A percentile compares a stretch with the other conserved stretches of the same genome.
phyloP scores from a whole-genome alignment of 495 filamentous ascomycete species.

The Bacidia gigantensis region DNA sequence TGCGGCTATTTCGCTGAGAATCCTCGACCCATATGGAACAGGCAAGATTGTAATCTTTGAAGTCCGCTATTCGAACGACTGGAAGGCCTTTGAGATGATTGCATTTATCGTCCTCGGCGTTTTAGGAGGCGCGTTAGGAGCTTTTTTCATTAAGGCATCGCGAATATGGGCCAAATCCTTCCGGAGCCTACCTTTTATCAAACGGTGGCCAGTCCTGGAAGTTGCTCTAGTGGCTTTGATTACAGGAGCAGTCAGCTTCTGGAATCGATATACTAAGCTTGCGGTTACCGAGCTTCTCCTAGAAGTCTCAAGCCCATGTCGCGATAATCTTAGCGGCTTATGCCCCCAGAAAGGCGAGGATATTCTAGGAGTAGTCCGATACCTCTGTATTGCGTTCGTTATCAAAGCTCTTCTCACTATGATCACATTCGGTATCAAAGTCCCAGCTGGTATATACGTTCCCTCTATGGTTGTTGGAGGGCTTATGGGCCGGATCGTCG shows the following conservation, averaged over 20 bases:
- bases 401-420: constrained; percentile 81
- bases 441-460: constrained; percentile 92
- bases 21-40: constrained; percentile 90
- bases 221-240: constrained; percentile 75
- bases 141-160: constrained; percentile 93
- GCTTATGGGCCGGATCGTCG: constrained; percentile 77
- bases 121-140: constrained; percentile 71
- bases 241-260: constrained; percentile 77
- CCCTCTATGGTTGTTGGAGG: constrained; percentile 98
- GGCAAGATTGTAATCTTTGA: constrained; percentile 94
- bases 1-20: constrained; percentile 80
- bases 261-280: constrained; percentile 82
- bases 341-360: constrained; percentile 60
- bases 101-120: constrained; percentile 76
- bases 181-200: constrained; percentile 66
- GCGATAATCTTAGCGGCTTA: constrained; percentile 51
- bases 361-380: constrained; percentile 56
- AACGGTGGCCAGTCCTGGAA: constrained; percentile 71
- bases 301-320: constrained; percentile 80
- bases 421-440: constrained; percentile 87
- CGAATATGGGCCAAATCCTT: constrained; percentile 80
- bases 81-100: constrained; percentile 82
- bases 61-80: constrained; percentile 83
- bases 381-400: constrained; percentile 64
- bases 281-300: constrained; percentile 83